A percentile compares a stretch with the other conserved stretches of the same genome.
These are phyloP conservation scores for Trichoderma lentiforme DNA, from an alignment of 2,329 filamentous ascomycete species.

Conservation along the genomic window DNA sequence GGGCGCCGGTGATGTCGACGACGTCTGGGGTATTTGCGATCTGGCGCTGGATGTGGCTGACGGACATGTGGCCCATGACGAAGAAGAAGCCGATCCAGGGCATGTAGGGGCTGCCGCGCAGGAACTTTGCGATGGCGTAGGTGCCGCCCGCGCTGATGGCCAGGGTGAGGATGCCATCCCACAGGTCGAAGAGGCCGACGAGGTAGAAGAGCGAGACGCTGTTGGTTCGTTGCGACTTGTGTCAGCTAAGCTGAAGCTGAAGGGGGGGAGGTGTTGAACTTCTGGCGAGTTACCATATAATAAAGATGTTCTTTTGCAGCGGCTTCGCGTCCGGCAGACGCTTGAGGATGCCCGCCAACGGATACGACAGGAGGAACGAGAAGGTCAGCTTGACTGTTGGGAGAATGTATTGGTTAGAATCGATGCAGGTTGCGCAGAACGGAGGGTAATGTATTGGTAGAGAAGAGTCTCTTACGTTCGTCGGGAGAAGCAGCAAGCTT, in stretches of 20 bases:
- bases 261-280: background rate
- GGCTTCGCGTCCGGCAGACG: slow-evolving; percentile 82
- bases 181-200: slow-evolving; percentile 88
- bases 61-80: slow-evolving; percentile 91
- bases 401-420: background rate
- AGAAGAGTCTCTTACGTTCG: slow-evolving; percentile 34
- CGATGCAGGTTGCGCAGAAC: background rate
- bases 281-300: slow-evolving; percentile 58
- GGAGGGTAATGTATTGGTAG: background rate
- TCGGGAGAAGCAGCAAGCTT: slow-evolving; percentile 36
- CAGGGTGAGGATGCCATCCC: slow-evolving; percentile 77
- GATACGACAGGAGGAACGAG: slow-evolving; percentile 89
- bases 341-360: slow-evolving; percentile 83
- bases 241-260: background rate
- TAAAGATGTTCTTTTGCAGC: slow-evolving; percentile 83
- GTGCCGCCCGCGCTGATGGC: slow-evolving; percentile 73
- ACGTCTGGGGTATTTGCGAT: slow-evolving; percentile 60
- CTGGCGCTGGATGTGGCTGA: slow-evolving; percentile 84
- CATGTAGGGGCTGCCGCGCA: slow-evolving; percentile 83
- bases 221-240: background rate
- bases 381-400: slow-evolving; percentile 82
- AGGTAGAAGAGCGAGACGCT: slow-evolving; percentile 86
- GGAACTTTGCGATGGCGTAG: slow-evolving; percentile 78
- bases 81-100: slow-evolving; percentile 95
- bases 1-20: slow-evolving; percentile 88